Evolutionary conservation across 139 green algal genomes (phyloP).

Genomic region (Coccomyxa sp.): DNA sequence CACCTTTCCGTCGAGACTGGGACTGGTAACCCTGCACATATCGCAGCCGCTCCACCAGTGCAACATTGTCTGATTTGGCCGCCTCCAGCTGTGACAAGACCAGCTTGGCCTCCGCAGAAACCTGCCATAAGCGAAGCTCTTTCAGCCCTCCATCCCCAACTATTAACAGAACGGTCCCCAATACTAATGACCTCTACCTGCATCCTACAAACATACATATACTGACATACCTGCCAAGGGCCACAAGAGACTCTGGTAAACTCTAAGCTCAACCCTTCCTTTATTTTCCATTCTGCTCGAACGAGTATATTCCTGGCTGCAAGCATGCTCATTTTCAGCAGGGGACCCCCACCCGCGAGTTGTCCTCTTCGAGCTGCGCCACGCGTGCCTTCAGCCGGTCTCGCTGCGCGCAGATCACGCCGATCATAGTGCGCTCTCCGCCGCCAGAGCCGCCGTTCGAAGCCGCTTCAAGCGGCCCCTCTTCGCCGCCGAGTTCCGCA

Average conservation of each 20-base stretch:
- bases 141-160: no score
- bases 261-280: no score
- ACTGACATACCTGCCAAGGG: no score
- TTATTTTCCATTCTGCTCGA: no score
- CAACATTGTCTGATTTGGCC: constrained; percentile 80
- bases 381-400: constrained; percentile 67
- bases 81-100: constrained; percentile 35
- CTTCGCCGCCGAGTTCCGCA: no score
- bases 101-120: not conserved
- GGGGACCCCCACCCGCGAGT: not conserved
- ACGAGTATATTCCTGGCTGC: no score
- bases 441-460: not conserved
- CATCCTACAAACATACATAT: no score
- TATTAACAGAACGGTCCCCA: no score
- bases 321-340: not conserved
- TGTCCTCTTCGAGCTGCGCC: constrained; percentile 73
- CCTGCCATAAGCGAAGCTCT: not conserved
- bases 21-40: constrained; percentile 66
- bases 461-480: not conserved
- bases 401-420: constrained; percentile 74
- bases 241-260: no score
- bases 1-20: not conserved
- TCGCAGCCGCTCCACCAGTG: constrained; percentile 81
- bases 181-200: no score
- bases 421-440: constrained; percentile 61